Evolutionary conservation across 257 asterid genomes (phyloP), one percentile per base, ranked within the genome.

Genomic region (Scutellaria barbata): DNA sequence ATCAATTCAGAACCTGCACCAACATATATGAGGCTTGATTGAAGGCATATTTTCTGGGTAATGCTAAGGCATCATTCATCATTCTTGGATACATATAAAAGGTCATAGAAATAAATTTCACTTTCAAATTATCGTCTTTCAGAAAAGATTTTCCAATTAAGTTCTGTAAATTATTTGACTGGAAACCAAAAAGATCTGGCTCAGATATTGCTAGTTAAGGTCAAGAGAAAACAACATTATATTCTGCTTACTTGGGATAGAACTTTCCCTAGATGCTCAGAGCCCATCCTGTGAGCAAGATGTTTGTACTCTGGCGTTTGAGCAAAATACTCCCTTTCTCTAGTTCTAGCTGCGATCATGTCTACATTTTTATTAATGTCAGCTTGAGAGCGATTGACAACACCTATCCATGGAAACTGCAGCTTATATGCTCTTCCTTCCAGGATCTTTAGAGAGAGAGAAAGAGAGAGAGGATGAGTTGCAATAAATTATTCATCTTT

Each of bases 391-490:
- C 96, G 95, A 83, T 89, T 89, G 63, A 89, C 96, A 74, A 89
- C 89, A 84, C 96, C 96, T 66, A 89, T 84, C 96, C 96, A 89
- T 53, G 95, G 96, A 76, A 84, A 87, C 85, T 89, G 96, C 81
- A 89, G 83, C 84, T 78, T 87, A 81, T 85, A 89, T 13, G 95
- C 62, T 74, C 48, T 82, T 78, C 96, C 96, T 77, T 89, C 96
- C 84, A 89, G 71, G 59, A 89, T 86, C 96, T 89, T 62, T 25
- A 65, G 17, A 39, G n/a, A 77, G 17, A 41, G 65, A 45, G 30
- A 57, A n/a, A 20, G 42, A 64, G 5, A 45, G 9, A 25, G 41
- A 5, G 51, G 43, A 68, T 48, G 5, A 75, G 68, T 59, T 54
- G 64, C 16, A 2, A 68, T 48, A 42, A 56, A 63, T 50, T 10